Evolutionary conservation across 2,329 filamentous ascomycete species (phyloP).

Genomic region (Colletotrichum sp.): DNA sequence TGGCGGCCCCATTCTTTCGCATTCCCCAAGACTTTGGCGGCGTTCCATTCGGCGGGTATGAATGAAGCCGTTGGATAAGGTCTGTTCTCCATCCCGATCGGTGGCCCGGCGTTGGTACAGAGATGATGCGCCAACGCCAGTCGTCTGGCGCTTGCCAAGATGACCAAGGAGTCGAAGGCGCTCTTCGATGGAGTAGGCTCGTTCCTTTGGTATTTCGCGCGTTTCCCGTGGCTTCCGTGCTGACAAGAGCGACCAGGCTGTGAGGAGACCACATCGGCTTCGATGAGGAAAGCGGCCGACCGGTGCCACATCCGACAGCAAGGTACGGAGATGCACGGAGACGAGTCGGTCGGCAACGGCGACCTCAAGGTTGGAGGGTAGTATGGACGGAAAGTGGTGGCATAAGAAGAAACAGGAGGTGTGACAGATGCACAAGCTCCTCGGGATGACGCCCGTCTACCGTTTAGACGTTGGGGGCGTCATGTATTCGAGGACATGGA

Average conservation of each 20-base stretch:
- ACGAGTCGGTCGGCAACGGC: not conserved
- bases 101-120: not conserved
- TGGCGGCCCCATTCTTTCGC: conserved; percentile 8
- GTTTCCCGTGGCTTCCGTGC: not conserved
- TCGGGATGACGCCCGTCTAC: not conserved
- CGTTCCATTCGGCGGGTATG: not conserved
- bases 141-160: not conserved
- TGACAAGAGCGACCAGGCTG: not conserved
- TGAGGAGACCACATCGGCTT: not conserved
- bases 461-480: not conserved
- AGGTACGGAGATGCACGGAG: not conserved
- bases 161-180: not conserved
- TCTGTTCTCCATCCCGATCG: conserved; percentile 3
- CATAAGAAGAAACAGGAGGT: not conserved
- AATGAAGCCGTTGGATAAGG: not conserved
- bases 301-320: not conserved
- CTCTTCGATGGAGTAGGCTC: no score
- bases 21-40: not conserved
- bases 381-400: not conserved
- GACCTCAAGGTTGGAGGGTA: not conserved
- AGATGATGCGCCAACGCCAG: not conserved
- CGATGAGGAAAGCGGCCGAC: not conserved
- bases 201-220: not conserved
- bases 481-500: not conserved
- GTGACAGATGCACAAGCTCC: not conserved